phyloP scores from a whole-genome alignment of 129 eudicot species.

The Dittrichia graveolens region DNA sequence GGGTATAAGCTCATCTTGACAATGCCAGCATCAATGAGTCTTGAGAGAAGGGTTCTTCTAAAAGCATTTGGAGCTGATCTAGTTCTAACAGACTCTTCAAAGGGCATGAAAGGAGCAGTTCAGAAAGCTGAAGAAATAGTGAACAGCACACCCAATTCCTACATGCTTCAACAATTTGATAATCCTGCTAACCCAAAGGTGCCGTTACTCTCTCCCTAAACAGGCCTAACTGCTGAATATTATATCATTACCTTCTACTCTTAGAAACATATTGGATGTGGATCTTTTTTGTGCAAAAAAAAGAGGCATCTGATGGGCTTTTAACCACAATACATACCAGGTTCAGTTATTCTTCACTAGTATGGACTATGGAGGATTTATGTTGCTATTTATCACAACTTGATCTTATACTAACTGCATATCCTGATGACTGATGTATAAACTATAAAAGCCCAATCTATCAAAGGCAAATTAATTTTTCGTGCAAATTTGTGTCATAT shows the following conservation, averaged over 20 bases:
- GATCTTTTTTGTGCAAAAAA: too few species aligned
- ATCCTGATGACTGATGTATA: neutral
- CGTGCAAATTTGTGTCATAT: neutral
- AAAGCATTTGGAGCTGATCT: slow-evolving; percentile 99
- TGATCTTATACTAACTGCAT: too few species aligned
- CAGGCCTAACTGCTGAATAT: too few species aligned
- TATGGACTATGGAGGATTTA: too few species aligned
- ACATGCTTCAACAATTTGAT: slow-evolving; percentile 98
- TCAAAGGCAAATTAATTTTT: neutral
- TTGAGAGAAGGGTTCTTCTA: slow-evolving; percentile 95
- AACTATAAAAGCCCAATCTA: neutral
- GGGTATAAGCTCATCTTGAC: slow-evolving; percentile 94
- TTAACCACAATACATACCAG: too few species aligned
- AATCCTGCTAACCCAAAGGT: slow-evolving; percentile 99
- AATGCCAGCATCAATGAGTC: slow-evolving; percentile 99
- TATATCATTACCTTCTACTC: too few species aligned
- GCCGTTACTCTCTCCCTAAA: neutral
- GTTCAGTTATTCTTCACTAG: too few species aligned
- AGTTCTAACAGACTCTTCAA: slow-evolving; percentile 84
- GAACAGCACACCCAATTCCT: slow-evolving; percentile 77
- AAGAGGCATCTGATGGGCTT: too few species aligned
- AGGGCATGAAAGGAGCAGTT: slow-evolving; percentile 99
- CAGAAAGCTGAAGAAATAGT: slow-evolving; percentile 92
- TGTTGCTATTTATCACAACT: too few species aligned
- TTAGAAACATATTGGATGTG: too few species aligned